These are phyloP conservation scores for Diphasiastrum complanatum DNA, from an alignment of 83 land plant genomes.

Conservation along the genomic window DNA sequence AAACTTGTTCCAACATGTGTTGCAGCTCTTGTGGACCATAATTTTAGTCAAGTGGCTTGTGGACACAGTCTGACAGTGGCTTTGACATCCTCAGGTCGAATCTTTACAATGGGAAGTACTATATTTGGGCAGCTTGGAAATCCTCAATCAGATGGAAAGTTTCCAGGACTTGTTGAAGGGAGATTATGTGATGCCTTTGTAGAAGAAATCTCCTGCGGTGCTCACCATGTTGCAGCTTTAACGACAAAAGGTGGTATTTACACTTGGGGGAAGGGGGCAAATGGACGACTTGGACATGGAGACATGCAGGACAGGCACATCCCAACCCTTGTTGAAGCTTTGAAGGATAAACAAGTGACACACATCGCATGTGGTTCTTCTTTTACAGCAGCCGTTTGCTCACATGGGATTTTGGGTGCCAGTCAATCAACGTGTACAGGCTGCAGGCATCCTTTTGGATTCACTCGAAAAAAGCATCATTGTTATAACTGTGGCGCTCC, in stretches of 20 bases:
- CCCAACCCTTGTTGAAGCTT: conserved; percentile 51
- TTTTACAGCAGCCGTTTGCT: conserved; percentile 65
- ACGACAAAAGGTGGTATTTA: conserved; percentile 64
- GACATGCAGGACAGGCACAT: conserved; percentile 47
- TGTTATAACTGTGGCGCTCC: conserved; percentile 82
- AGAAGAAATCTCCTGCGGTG: conserved; percentile 52
- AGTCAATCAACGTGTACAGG: conserved; percentile 68
- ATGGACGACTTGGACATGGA: conserved; percentile 53
- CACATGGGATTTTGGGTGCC: conserved; percentile 65
- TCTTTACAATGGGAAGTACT: conserved; percentile 59
- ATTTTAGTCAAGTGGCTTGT: conserved; percentile 75
- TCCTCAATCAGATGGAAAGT: conserved; percentile 32
- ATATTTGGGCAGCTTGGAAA: conserved; percentile 60
- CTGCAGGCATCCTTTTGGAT: conserved; percentile 75
- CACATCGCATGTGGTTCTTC: conserved; percentile 59
- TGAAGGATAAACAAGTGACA: conserved; percentile 42
- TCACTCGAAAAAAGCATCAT: conserved; percentile 70
- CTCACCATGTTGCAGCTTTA: conserved; percentile 61
- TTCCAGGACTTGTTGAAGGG: conserved; percentile 34
- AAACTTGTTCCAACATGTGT: conserved; percentile 75
- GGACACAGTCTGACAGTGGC: conserved; percentile 73
- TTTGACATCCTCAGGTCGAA: conserved; percentile 43
- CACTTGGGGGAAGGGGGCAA: conserved; percentile 68
- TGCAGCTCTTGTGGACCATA: conserved; percentile 47
- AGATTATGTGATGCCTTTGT: conserved; percentile 44